Conservation (phyloP, 139 green algal species). For the Picochlorum costavermella region DNA sequence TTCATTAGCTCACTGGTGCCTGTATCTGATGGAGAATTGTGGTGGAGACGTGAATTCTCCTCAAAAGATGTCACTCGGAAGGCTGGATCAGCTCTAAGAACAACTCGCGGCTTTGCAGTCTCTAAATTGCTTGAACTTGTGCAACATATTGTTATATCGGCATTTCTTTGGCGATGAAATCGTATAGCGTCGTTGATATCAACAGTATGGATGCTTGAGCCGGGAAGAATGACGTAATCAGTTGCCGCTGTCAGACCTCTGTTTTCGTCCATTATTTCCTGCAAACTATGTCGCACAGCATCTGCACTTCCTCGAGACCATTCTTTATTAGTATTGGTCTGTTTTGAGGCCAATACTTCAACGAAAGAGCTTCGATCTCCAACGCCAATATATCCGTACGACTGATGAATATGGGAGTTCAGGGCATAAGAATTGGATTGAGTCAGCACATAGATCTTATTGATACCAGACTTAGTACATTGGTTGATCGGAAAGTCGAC, state of each 20-base stretch:
- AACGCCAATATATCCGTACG: constrained; percentile 39
- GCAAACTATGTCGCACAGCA: constrained; percentile 40
- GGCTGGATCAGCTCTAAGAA: constrained; percentile 59
- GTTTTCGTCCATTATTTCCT: constrained; percentile 23
- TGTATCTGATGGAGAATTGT: constrained; percentile 61
- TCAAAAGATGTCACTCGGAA: constrained; percentile 58
- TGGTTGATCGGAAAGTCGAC: constrained; percentile 52
- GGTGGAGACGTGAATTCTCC: constrained; percentile 34
- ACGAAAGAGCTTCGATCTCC: constrained; percentile 35
- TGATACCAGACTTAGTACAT: constrained; percentile 44
- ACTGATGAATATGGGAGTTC: constrained; percentile 37
- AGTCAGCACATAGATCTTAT: constrained; percentile 57
- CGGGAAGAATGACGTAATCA: constrained; percentile 38
- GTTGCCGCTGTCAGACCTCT: constrained; percentile 19
- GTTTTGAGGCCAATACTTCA: constrained; percentile 42
- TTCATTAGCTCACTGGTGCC: constrained; percentile 77
- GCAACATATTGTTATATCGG: constrained; percentile 46
- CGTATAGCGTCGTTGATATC: constrained; percentile 20
- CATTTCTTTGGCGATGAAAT: constrained; percentile 26
- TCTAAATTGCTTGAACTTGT: constrained; percentile 18
- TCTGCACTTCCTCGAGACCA: constrained; percentile 44
- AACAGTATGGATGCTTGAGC: constrained; percentile 33
- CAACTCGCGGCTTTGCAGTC: constrained; percentile 3
- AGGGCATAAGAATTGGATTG: constrained; percentile 48
- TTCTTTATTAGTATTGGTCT: constrained; percentile 26